These are phyloP conservation scores for Ceratobasidium sp. DNA, from an alignment of 1,284 basidiomycete species.

Conservation along the genomic window DNA sequence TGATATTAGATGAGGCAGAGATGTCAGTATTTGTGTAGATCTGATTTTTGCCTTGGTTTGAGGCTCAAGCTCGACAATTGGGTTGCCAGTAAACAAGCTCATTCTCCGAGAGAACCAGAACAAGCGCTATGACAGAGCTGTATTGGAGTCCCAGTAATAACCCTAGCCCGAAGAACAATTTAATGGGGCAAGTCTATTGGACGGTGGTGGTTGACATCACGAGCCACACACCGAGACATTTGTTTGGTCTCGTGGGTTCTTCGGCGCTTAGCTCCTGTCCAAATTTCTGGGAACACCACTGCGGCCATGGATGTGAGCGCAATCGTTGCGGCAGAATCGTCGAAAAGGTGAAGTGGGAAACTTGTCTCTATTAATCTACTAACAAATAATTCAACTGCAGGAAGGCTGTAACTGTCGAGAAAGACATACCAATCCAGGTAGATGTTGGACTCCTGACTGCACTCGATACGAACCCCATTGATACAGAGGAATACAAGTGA, in stretches of 20 bases:
- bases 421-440: slow-evolving; percentile 82
- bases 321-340: slow-evolving; percentile 73
- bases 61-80: slow-evolving; percentile 36
- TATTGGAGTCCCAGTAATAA: too few relatives aligned
- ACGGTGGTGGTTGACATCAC: not conserved
- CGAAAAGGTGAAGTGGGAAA: slow-evolving; percentile 66
- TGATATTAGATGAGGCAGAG: slow-evolving; percentile 77
- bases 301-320: slow-evolving; percentile 79
- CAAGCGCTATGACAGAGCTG: too few relatives aligned
- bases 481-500: slow-evolving; percentile 80
- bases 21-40: slow-evolving; percentile 84
- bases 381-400: slow-evolving; percentile 56
- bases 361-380: not conserved
- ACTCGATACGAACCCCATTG: slow-evolving; percentile 88
- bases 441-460: slow-evolving; percentile 87
- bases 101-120: not conserved
- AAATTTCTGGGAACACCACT: slow-evolving; percentile 31
- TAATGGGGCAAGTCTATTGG: not conserved
- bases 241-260: slow-evolving; percentile 14
- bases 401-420: slow-evolving; percentile 75
- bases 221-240: not conserved
- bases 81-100: slow-evolving; percentile 1
- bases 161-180: not conserved
- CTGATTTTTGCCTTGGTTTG: slow-evolving; percentile 73
- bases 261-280: slow-evolving; percentile 34